phyloP scores from a whole-genome alignment of 2,329 filamentous ascomycete genomes.

The Hypoxylon sp. region DNA sequence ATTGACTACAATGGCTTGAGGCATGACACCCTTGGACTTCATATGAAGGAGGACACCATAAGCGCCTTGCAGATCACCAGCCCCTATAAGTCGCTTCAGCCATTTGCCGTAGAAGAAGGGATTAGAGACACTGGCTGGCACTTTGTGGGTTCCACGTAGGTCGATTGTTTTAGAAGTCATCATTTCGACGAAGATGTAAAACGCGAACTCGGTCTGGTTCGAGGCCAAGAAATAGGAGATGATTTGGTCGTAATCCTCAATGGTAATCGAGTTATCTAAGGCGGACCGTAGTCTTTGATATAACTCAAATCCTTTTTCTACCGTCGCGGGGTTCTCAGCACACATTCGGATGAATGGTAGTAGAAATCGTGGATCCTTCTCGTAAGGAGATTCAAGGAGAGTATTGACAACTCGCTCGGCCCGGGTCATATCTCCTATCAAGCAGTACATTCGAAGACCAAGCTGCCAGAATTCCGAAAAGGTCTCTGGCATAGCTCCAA shows the following conservation, averaged over 20 bases:
- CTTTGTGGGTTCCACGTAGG: conserved; percentile 58
- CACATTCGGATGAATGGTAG: conserved; percentile 79
- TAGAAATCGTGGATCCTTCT: conserved; percentile 69
- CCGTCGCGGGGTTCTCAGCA: conserved; percentile 65
- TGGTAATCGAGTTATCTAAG: conserved; percentile 72
- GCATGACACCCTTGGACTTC: conserved; percentile 75
- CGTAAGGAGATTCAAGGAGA: conserved; percentile 63
- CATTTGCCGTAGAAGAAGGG: conserved; percentile 90
- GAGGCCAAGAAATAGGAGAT: conserved; percentile 78
- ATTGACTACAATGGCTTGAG: conserved; percentile 83
- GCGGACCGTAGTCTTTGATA: conserved; percentile 76
- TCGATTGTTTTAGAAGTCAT: conserved; percentile 75
- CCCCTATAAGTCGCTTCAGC: conserved; percentile 86
- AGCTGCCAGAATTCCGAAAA: conserved; percentile 73
- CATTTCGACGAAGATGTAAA: conserved; percentile 90
- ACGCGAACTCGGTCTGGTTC: conserved; percentile 75
- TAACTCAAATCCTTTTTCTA: conserved; percentile 73
- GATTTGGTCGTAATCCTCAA: conserved; percentile 83
- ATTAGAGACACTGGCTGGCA: conserved; percentile 72
- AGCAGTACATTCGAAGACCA: conserved; percentile 75
- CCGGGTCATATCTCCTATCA: conserved; percentile 69
- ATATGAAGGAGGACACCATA: conserved; percentile 81
- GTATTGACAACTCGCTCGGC: conserved; percentile 70
- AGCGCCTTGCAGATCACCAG: conserved; percentile 78
- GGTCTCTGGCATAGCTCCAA: conserved; percentile 65